These are phyloP conservation scores for Magnaporthales sp. DNA, from an alignment of 2,329 filamentous ascomycete genomes.

Conservation along the genomic window DNA sequence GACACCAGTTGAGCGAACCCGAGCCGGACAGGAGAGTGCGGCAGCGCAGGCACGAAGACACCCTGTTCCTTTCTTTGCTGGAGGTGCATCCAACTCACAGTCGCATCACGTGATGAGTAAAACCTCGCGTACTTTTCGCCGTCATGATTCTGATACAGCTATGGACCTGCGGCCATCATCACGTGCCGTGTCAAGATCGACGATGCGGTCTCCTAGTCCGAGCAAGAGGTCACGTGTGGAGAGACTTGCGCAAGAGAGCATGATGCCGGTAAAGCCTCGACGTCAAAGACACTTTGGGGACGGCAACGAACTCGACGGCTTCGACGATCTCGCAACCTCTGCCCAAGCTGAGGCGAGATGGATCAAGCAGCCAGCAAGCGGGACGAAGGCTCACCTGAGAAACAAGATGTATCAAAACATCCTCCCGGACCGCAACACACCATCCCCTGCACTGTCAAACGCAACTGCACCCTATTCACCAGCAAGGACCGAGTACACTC, in stretches of 20 bases:
- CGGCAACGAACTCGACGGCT: constrained; percentile 83
- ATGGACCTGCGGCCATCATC: constrained; percentile 50
- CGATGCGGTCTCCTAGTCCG: constrained; percentile 53
- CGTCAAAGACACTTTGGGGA: constrained; percentile 74
- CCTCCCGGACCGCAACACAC: constrained; percentile 42
- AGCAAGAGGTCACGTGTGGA: constrained; percentile 32
- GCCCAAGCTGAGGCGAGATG: constrained; percentile 72
- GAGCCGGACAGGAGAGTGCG: constrained; percentile 40
- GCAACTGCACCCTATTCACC: constrained; percentile 43
- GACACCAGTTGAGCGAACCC: constrained; percentile 59
- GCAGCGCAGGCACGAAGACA: constrained; percentile 47
- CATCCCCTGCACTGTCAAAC: constrained; percentile 32
- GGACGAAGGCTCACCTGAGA: constrained; percentile 54
- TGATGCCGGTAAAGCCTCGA: constrained; percentile 43
- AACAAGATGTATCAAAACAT: constrained; percentile 49
- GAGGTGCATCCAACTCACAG: constrained; percentile 59
- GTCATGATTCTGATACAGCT: constrained; percentile 71
- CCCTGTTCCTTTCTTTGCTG: constrained; percentile 68
- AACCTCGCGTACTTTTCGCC: constrained; percentile 60
- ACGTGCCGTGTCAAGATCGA: constrained; percentile 47
- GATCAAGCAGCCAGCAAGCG: constrained; percentile 67
- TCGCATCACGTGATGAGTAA: constrained; percentile 70
- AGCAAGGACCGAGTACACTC: constrained; percentile 42
- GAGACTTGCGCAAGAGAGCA: constrained; percentile 38
- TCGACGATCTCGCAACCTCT: constrained; percentile 92